Base-by-base conservation (phyloP, 108 stramenopile species). In the Discostella pseudostelligera region DNA sequence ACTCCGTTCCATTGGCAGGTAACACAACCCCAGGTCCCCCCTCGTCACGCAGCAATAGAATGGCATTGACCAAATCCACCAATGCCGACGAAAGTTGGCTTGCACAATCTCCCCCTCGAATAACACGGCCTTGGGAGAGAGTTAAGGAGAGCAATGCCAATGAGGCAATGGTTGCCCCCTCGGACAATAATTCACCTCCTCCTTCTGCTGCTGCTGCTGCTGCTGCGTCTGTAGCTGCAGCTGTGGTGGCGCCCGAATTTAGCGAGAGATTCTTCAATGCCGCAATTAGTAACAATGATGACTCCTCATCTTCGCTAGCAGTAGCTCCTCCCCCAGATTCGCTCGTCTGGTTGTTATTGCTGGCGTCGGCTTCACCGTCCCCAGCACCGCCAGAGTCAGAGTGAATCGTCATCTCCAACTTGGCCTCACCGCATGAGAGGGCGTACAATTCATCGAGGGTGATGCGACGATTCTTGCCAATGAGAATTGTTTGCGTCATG, bases 401-500 rank as follows among this genome's bases (percentile, higher is more conserved):
- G n/a, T n/a, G n/a, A n/a, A n/a, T n/a, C n/a, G n/a, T n/a, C 59
- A 72, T 24, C 36, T 72, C 70, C 32, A 72, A 32, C 45, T 63
- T 49, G 14, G 65, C 55, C 55, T 57, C 56, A 8, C 62, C 58
- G 4, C 12, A 16, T 4, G 56, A 17, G 64, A 72, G 28, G 55
- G 43, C 14, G 56, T 56, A 37, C 37, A 80, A 47, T 39, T 80
- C 79, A 20, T 64, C 74, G 58, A 80, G 73, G 43, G 79, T 80
- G 50, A 80, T 65, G 45, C 79, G 74, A n/a, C 79, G 79, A 19
- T 60, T 51, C 59, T 76, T 76, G 42, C 79, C 79, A 48, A 80
- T 53, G 56, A 76, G 69, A 56, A 80, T 67, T 36, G 67, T 71
- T 45, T 51, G 56, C 20, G 68, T 69, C 68, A 69, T 69, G 66